phyloP scores from a whole-genome alignment of 2,329 filamentous ascomycete species.

The Chrysoporthe austroafricana region DNA sequence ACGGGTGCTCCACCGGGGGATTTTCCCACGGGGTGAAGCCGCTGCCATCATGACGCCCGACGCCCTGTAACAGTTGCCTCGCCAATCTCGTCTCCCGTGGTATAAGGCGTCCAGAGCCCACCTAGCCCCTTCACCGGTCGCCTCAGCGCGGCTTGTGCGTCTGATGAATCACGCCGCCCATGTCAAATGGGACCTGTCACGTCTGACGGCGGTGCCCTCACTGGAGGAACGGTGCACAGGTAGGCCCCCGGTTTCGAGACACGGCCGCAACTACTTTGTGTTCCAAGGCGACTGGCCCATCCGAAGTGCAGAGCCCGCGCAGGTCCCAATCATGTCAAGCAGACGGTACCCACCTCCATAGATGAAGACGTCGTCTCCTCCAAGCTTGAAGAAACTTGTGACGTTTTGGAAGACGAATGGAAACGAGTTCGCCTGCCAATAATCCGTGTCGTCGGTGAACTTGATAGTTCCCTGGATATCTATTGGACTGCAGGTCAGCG shows the following conservation, averaged over 20 bases:
- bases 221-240: not conserved
- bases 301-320: not conserved
- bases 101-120: not conserved
- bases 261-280: constrained; percentile 18
- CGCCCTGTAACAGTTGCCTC: not conserved
- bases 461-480: constrained; percentile 46
- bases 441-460: constrained; percentile 68
- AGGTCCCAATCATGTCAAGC: not conserved
- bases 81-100: not conserved
- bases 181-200: constrained; percentile 3
- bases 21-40: not conserved
- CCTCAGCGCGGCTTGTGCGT: not conserved
- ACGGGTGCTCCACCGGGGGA: constrained; percentile 3
- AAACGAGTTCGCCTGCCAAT: constrained; percentile 69
- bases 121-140: not conserved
- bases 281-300: not conserved
- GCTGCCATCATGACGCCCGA: constrained; percentile 1
- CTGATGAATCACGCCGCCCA: not conserved
- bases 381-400: constrained; percentile 69
- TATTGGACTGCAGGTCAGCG: constrained; percentile 28
- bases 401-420: constrained; percentile 66
- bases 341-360: constrained; percentile 53
- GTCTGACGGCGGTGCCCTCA: not conserved
- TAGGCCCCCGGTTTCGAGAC: not conserved
- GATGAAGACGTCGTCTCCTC: constrained; percentile 68